Conservation (phyloP, 306 rosid species). For the Glycine tomentella region DNA sequence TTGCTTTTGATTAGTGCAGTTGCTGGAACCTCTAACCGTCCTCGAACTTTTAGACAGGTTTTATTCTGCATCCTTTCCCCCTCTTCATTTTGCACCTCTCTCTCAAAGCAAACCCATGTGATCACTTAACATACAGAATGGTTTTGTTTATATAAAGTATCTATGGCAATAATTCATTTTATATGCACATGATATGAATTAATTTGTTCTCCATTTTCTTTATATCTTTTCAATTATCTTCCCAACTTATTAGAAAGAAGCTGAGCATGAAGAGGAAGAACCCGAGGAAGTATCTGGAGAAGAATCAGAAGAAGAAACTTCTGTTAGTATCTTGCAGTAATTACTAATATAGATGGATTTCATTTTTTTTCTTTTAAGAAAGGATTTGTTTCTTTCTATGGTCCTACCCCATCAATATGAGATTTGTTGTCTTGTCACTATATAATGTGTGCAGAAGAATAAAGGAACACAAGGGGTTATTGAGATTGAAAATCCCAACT, state of each 20-base stretch:
- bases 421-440: conserved; percentile 22
- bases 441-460: conserved; percentile 63
- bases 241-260: conserved; percentile 66
- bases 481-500: conserved; percentile 94
- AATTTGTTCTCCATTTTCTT: neutral
- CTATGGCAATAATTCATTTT: conserved; percentile 8
- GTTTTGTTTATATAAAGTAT: conserved; percentile 7
- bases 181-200: neutral
- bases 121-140: neutral
- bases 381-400: conserved; percentile 16
- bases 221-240: conserved; percentile 37
- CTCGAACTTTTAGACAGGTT: conserved; percentile 80
- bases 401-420: conserved; percentile 2
- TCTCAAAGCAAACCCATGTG: neutral
- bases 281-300: conserved; percentile 63
- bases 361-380: neutral
- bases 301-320: conserved; percentile 70
- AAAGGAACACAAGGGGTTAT: conserved; percentile 88
- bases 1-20: conserved; percentile 65
- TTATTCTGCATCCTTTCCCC: conserved; percentile 33
- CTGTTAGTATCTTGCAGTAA: conserved; percentile 49
- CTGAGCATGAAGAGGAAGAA: conserved; percentile 61
- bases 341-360: conserved; percentile 16
- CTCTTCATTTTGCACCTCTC: conserved; percentile 21
- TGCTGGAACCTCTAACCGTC: conserved; percentile 88